Base-by-base conservation (phyloP, 345 rosid genomes). In the Corchorus olitorius region DNA sequence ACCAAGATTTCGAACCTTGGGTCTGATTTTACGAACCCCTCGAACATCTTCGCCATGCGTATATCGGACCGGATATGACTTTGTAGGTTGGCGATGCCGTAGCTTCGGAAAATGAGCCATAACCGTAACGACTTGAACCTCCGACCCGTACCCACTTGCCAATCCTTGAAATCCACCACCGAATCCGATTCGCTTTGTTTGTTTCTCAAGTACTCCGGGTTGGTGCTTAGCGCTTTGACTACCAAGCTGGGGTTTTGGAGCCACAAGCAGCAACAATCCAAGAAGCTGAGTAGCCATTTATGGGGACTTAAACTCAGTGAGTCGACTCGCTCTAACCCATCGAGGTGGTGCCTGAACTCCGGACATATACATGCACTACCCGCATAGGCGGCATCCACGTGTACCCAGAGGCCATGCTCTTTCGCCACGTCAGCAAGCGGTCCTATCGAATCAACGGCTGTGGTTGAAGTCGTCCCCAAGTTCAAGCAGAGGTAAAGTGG, bases 301-400 rank as follows among this genome's bases (percentile, higher is more conserved):
- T 84, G 89, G 1, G 88, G 79, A 39, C 81, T 84, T 16, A 86
- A 49, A 52, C 88, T 84, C 19, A 84, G 45, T 0, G 91, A 88
- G 74, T 88, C 83, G 17, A 81, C 87, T 58, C 71, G 73, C 49
- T 86, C 89, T 9, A 86, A 66, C 20, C 89, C 86, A n/a, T 83
- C 62, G 22, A 86, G 50, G 80, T 76, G 68, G 67, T 75, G 81
- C 69, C 86, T 54, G 16, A 78, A 87, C 81, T 87, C 88, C 3
- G 90, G 88, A 62, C 90, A 87, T 35, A 87, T 85, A 66, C 87
- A 85, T 16, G 86, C 88, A 20, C 83, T 82, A 3, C 87, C 87
- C 14, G 73, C 82, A 34, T 87, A 80, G 4, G 91, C 68, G 15
- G 46, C 68, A 64, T 35, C 68, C 22, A 35, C 86, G 69, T 88